Percentiles rank a stretch among this genome's conserved stretches.
These are phyloP conservation scores for Pholiota adiposa DNA, from an alignment of 1,284 basidiomycete species.

Conservation along the genomic window DNA sequence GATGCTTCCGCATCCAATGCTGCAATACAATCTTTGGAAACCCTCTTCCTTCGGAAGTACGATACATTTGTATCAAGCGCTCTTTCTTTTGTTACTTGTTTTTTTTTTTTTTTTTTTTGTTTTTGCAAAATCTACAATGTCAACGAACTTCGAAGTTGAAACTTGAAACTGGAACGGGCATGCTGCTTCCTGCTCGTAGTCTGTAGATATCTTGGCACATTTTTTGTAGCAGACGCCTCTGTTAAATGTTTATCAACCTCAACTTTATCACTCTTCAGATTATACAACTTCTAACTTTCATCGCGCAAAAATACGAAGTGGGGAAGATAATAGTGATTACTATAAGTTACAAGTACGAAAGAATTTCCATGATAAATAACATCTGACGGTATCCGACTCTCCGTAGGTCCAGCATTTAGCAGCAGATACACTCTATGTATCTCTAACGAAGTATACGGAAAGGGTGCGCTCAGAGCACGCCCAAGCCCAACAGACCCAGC, in stretches of 20 bases:
- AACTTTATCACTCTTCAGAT: too few species aligned
- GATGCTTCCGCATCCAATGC: constrained; percentile 38
- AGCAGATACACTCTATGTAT: background rate
- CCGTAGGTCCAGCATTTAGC: too few species aligned
- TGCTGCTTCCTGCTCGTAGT: too few species aligned
- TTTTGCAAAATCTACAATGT: background rate
- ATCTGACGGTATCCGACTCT: background rate
- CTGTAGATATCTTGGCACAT: too few species aligned
- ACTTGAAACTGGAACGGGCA: too few species aligned
- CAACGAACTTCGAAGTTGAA: too few species aligned
- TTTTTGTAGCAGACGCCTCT: too few species aligned
- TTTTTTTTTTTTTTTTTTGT: background rate
- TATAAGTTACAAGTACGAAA: constrained; percentile 4
- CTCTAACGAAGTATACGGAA: background rate
- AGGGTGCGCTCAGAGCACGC: constrained; percentile 5
- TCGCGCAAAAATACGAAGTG: too few species aligned
- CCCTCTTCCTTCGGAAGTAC: constrained; percentile 30
- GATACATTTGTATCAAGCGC: constrained; percentile 30
- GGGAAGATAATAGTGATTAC: background rate
- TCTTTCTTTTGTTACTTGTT: too few species aligned
- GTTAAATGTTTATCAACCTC: too few species aligned
- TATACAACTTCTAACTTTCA: too few species aligned
- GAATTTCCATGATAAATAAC: background rate
- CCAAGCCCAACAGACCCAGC: constrained; percentile 21
- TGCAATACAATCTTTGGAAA: constrained; percentile 42